Percentiles rank a stretch among this genome's conserved stretches.
phyloP scores from a whole-genome alignment of 176 grass and related monocot species.

The Zea mays region DNA sequence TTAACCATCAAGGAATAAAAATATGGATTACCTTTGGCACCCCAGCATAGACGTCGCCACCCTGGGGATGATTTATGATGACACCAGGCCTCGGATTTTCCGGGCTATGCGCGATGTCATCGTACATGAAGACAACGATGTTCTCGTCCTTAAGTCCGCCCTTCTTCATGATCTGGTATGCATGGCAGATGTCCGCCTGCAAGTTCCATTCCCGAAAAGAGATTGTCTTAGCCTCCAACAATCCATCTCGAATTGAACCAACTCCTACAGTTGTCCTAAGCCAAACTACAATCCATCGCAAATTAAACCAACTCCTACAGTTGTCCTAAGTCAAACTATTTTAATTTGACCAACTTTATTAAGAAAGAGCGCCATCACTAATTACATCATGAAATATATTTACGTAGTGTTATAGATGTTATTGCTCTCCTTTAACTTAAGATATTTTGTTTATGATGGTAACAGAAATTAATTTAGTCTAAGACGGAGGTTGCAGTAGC shows the following conservation, averaged over 20 bases:
- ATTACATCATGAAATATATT: background rate
- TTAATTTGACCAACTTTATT: no score
- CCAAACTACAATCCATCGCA: no score
- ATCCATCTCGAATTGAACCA: background rate
- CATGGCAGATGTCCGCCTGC: conserved; percentile 94
- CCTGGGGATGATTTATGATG: conserved; percentile 89
- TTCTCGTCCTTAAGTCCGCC: conserved; percentile 93
- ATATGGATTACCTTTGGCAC: conserved; percentile 75
- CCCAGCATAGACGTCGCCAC: conserved; percentile 87
- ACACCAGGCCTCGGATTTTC: conserved; percentile 79
- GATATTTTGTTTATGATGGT: no score
- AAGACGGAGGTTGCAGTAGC: no score
- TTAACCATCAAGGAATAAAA: background rate
- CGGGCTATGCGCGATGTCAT: conserved; percentile 72
- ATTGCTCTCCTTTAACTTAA: no score
- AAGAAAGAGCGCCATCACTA: no score
- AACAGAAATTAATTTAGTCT: no score
- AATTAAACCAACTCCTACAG: no score
- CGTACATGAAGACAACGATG: conserved; percentile 97
- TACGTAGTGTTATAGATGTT: no score
- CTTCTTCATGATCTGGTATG: conserved; percentile 98
- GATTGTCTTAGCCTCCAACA: background rate
- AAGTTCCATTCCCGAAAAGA: conserved; percentile 17
- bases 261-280: no score
- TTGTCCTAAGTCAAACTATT: no score